Conservation (phyloP, 129 eudicot genomes). For the Heracleum sosnowskyi region DNA sequence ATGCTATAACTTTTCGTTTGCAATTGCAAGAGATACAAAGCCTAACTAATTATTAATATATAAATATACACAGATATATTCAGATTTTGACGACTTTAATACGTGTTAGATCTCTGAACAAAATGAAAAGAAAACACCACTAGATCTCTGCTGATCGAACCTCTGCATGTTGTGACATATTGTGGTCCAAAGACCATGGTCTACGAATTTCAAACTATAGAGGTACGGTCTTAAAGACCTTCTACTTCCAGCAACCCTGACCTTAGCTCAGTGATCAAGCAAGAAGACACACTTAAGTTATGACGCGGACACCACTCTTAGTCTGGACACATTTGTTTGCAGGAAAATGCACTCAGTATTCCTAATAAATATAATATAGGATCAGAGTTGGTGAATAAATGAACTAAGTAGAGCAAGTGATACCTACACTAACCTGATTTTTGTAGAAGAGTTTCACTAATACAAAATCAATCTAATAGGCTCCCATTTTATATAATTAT, state of each 20-base stretch:
- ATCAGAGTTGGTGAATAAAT: not conserved
- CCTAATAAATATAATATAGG: not conserved
- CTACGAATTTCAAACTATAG: not conserved
- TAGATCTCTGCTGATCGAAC: not conserved
- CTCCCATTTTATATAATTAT: not conserved
- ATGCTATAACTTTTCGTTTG: not conserved
- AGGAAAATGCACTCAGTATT: not conserved
- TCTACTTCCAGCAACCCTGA: not conserved
- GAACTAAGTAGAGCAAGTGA: not conserved
- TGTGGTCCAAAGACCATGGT: not conserved
- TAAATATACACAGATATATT: not conserved
- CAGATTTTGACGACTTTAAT: not conserved
- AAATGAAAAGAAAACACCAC: not conserved
- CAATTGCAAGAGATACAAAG: not conserved
- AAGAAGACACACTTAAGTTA: not conserved
- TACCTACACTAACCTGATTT: not conserved
- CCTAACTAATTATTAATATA: not conserved
- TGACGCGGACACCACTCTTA: not conserved
- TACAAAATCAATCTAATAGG: not conserved
- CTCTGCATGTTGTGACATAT: not conserved
- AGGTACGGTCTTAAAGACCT: not conserved
- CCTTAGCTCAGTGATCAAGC: not conserved
- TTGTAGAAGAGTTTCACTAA: not conserved
- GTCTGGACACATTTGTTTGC: not conserved
- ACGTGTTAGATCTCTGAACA: not conserved